Evolutionary conservation across 129 eudicot species (phyloP).

Genomic region (Tagetes erecta): DNA sequence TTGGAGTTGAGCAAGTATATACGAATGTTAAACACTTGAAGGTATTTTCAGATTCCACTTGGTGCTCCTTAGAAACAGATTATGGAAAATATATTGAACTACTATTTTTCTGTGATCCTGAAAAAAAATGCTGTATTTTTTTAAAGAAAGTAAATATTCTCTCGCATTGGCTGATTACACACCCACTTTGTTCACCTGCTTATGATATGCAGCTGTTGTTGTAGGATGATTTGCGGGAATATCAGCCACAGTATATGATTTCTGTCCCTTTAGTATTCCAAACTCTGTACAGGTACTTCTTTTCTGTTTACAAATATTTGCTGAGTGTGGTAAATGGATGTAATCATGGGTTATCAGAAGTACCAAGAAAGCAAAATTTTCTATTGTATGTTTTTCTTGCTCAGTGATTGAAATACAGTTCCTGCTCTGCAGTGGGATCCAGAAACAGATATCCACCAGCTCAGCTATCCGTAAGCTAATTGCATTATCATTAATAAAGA

Average conservation of each 20-base stretch:
- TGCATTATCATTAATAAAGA: constrained; percentile 63
- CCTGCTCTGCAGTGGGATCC: constrained; percentile 72
- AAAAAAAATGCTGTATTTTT: neutral
- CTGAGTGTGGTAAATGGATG: neutral
- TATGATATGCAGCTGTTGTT: constrained; percentile 25
- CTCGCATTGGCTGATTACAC: constrained; percentile 5
- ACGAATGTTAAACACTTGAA: constrained; percentile 69
- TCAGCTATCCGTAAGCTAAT: constrained; percentile 64
- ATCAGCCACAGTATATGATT: constrained; percentile 84
- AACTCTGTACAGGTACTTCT: constrained; percentile 79
- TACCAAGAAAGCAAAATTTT: neutral
- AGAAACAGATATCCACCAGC: constrained; percentile 74
- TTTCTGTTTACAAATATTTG: constrained; percentile 9
- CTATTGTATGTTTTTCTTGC: constrained; percentile 12
- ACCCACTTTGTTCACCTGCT: constrained; percentile 13
- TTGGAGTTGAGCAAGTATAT: constrained; percentile 82
- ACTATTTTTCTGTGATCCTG: constrained; percentile 5
- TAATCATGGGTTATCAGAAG: neutral
- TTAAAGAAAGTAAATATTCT: constrained; percentile 17
- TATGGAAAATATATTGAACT: neutral
- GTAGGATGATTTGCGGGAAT: constrained; percentile 85
- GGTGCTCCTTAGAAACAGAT: constrained; percentile 8
- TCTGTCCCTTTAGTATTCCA: constrained; percentile 93
- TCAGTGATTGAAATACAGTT: constrained; percentile 12
- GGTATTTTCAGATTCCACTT: constrained; percentile 43